These are phyloP conservation scores for Fusarium robinianum DNA, from an alignment of 2,329 filamentous ascomycete genomes.

Conservation along the genomic window DNA sequence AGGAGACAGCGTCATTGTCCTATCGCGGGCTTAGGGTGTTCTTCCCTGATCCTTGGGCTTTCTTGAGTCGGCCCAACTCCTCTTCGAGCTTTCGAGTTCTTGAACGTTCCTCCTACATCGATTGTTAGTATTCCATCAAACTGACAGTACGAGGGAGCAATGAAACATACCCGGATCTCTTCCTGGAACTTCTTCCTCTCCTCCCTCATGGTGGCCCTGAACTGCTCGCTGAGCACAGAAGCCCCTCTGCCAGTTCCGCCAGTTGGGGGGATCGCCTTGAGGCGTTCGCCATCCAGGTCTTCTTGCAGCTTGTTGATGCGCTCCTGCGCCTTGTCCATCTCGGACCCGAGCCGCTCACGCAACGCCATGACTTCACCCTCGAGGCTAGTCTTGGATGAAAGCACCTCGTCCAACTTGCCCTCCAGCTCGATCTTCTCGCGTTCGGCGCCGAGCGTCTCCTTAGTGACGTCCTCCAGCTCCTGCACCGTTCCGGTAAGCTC, in stretches of 20 bases:
- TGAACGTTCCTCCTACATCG: constrained; percentile 54
- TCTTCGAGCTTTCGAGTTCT: constrained; percentile 55
- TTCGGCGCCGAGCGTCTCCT: constrained; percentile 55
- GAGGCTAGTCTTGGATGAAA: constrained; percentile 22
- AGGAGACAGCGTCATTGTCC: neutral
- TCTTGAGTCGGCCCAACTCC: constrained; percentile 52
- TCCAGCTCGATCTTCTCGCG: constrained; percentile 53
- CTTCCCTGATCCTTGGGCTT: constrained; percentile 49
- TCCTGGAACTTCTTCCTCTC: constrained; percentile 62
- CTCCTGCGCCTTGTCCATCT: constrained; percentile 45
- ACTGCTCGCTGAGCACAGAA: constrained; percentile 60
- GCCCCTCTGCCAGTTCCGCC: constrained; percentile 48
- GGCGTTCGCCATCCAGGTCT: constrained; percentile 55
- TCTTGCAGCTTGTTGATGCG: constrained; percentile 52
- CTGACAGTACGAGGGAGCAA: neutral
- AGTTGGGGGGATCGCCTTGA: constrained; percentile 47
- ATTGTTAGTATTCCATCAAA: constrained; percentile 35
- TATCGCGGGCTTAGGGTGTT: constrained; percentile 48
- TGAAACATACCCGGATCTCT: constrained; percentile 53
- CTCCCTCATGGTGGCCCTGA: constrained; percentile 59
- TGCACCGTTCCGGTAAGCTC: constrained; percentile 56
- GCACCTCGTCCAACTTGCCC: constrained; percentile 42
- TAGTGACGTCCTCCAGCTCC: constrained; percentile 58
- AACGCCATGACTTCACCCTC: constrained; percentile 33
- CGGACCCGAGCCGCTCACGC: constrained; percentile 46